Conservation (phyloP, 352 stramenopile species). For the Saprolegnia diclina region DNA sequence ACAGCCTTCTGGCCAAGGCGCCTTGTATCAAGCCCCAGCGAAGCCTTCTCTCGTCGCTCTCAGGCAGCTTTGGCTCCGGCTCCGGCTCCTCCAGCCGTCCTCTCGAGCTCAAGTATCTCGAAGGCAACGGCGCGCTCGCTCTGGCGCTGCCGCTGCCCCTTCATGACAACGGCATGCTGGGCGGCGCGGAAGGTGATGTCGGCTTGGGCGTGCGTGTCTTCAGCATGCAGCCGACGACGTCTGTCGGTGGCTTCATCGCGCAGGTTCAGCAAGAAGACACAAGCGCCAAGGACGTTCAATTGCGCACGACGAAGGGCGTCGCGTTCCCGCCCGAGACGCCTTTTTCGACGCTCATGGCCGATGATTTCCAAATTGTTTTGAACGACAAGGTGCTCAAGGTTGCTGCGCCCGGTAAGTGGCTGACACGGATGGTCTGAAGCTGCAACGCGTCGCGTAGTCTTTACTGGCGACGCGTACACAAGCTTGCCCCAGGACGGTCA, state of each 20-base stretch:
- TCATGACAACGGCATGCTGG: slow-evolving; percentile 69
- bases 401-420: slow-evolving; percentile 38
- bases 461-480: slow-evolving; percentile 55
- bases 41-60: not conserved
- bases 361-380: slow-evolving; percentile 77
- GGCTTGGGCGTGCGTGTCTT: slow-evolving; percentile 16
- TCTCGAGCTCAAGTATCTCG: slow-evolving; percentile 76
- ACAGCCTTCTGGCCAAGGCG: not conserved
- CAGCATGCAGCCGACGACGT: slow-evolving; percentile 33
- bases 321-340: slow-evolving; percentile 56
- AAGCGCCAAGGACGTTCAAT: slow-evolving; percentile 57
- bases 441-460: not conserved
- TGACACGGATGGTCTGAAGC: not conserved
- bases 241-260: slow-evolving; percentile 58
- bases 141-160: slow-evolving; percentile 70
- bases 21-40: not conserved
- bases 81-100: slow-evolving; percentile 24
- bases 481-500: slow-evolving; percentile 66
- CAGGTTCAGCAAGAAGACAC: slow-evolving; percentile 75
- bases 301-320: slow-evolving; percentile 54
- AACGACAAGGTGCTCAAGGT: slow-evolving; percentile 75
- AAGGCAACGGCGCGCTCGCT: slow-evolving; percentile 65
- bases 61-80: slow-evolving; percentile 16
- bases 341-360: slow-evolving; percentile 58
- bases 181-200: slow-evolving; percentile 57